phyloP scores from a whole-genome alignment of 139 green algal genomes.

The Desmodesmus armatus region DNA sequence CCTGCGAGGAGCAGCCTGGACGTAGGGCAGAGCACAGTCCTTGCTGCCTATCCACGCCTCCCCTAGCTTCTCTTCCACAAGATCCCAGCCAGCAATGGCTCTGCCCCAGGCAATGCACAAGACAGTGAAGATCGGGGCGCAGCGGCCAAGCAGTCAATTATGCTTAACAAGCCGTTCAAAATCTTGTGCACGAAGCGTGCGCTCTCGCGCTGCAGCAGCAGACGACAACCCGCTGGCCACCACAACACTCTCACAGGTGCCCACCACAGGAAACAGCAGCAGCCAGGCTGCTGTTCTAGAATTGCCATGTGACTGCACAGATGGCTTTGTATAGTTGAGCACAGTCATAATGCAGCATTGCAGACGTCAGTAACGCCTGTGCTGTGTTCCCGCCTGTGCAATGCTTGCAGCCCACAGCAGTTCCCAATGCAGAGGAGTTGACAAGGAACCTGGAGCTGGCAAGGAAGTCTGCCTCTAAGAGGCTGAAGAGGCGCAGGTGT shows the following conservation, averaged over 20 bases:
- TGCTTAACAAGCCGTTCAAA: neutral
- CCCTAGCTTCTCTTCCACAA: neutral
- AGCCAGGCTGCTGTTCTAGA: neutral
- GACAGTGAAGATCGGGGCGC: neutral
- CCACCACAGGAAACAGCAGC: neutral
- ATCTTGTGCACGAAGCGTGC: neutral
- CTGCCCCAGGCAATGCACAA: neutral
- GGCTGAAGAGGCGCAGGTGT: slow-evolving; percentile 38
- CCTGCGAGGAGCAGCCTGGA: neutral
- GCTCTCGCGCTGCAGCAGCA: no score
- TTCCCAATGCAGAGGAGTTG: neutral
- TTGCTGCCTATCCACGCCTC: no score
- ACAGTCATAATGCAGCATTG: neutral
- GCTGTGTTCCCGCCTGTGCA: slow-evolving; percentile 1
- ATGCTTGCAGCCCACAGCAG: neutral
- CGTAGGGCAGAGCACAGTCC: neutral
- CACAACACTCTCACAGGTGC: neutral
- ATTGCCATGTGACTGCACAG: neutral
- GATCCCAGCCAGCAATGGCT: neutral
- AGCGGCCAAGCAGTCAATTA: neutral
- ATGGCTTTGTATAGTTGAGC: neutral
- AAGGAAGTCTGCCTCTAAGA: slow-evolving; percentile 13
- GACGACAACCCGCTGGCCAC: neutral
- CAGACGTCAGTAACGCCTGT: neutral
- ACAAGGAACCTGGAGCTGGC: slow-evolving; percentile 8